Base-by-base conservation (phyloP, 2,329 filamentous ascomycete species). In the Colletotrichum sublineola region DNA sequence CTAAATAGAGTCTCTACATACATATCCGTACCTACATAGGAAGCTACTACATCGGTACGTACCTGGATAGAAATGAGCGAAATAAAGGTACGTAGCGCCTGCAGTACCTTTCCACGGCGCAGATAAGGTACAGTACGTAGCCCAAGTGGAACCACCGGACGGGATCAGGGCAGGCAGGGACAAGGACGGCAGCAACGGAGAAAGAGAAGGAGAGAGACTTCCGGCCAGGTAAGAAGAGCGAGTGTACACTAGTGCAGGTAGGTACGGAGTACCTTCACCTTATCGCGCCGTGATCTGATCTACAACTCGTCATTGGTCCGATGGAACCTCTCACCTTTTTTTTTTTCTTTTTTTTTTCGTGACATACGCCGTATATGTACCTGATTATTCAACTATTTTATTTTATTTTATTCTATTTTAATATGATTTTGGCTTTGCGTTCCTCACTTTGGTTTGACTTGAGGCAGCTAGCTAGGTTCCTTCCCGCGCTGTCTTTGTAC, bases 281-380 rank as follows among this genome's bases (percentile, higher is more conserved):
- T 72, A 72, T 72, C 69, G 66, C 69, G 69, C 69, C 66, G 50
- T 72, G 60, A 72, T 72, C 69, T 69, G 60, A 72, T 72, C 69
- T 69, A 55, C 69, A 69, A 53, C 53, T 68, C 60, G 60, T 69
- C 66, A 64, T 72, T 72, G 69, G 69, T 33, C 53, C 53, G 53
- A 64, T 72, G 58, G 66, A 64, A 46, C 69, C 58, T 64, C 69
- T 72, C 69, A 56, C 66, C 60, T 72, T 56, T 69, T 64, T 61
- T 65, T 33, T 24, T 24, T 24, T 24, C 60, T 72, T 56, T 69
- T 64, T 61, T 65, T 33, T 24, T 24, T 24, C 1, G 69, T 58
- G 46, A 68, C 65, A 69, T 60, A 36, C 53, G 60, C 50, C 58
- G 24, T 2, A 20, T n/a, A 46, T 31, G 58, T 72, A 68, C 58